Evolutionary conservation across 257 asterid genomes (phyloP), one percentile per base, ranked within the genome.

Genomic region (Penstemon davidsonii): DNA sequence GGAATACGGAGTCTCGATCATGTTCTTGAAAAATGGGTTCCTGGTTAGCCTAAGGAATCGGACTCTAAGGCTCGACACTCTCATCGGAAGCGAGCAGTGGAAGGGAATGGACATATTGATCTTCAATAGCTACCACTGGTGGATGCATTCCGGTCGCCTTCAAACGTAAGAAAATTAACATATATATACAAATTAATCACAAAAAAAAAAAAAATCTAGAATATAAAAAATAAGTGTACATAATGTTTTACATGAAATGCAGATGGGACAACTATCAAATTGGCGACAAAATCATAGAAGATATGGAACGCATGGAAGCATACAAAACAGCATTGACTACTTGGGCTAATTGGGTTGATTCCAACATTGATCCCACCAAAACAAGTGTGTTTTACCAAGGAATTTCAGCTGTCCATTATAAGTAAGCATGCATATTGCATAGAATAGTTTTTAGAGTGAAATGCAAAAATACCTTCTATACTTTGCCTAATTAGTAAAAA

Each of bases 91-190:
- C 53, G 64, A 51, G 1, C 74, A 8, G 4, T 90, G 95, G 96
- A 67, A 37, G 10, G 83, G 67, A 46, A 75, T 53, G 40, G 87
- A 87, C 12, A 41, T 87, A 8, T 70, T 90, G 13, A 79, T 90
- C 73, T 90, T 88, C 85, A 86, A 90, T 67, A 80, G 73, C 74
- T 86, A 87, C 66, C 96, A 90, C 66, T 90, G 95, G 95, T 90
- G 97, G 97, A 69, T 82, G n/a, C 97, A 87, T 72, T 78, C 83
- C 0, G 96, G 90, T 44, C 69, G 58, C 4, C 18, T 55, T 39
- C 83, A 76, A 42, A 78, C 86, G 96, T 89, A 36, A 1, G 4
- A 5, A 4, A 25, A 8, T 60, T 63, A 10, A 6, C 10, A 11
- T 51, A 19, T 8, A n/a, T 5, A 7, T 8, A 0, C 49, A 52